Percentiles rank a stretch among this genome's conserved stretches.
Conservation (phyloP, 495 filamentous ascomycete species). For the Podospora sp. region DNA sequence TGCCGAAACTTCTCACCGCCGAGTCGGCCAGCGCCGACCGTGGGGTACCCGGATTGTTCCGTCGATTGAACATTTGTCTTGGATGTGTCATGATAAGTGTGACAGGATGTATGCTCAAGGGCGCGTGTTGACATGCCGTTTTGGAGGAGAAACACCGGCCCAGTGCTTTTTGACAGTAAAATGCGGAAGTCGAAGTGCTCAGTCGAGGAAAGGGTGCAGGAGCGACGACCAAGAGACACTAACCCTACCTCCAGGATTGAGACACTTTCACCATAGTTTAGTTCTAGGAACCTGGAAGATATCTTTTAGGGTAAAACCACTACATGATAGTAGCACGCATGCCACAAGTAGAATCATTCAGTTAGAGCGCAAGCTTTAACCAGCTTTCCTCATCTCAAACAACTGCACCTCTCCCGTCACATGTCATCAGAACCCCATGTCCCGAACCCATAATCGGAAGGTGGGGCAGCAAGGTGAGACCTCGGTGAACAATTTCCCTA, state of each 20-base stretch:
- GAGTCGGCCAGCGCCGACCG: not conserved
- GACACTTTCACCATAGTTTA: too few relatives aligned
- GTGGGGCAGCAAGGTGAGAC: not conserved
- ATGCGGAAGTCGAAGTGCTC: too few relatives aligned
- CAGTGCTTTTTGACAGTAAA: not conserved
- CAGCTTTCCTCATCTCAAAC: not conserved
- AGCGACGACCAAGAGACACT: too few relatives aligned
- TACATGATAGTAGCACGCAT: too few relatives aligned
- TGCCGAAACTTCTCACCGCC: slow-evolving; percentile 3
- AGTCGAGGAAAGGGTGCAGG: too few relatives aligned
- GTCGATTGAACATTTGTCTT: not conserved
- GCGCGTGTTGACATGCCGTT: not conserved
- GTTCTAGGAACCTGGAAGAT: too few relatives aligned
- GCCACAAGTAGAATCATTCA: too few relatives aligned
- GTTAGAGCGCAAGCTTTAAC: too few relatives aligned
- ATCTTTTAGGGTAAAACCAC: too few relatives aligned
- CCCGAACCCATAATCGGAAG: not conserved
- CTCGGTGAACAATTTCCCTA: not conserved
- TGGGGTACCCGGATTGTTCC: not conserved
- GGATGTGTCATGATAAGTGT: not conserved
- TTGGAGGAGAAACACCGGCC: not conserved
- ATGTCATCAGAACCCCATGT: not conserved
- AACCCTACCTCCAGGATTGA: too few relatives aligned
- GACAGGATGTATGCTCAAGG: not conserved
- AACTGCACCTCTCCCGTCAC: not conserved